A percentile compares a stretch with the other conserved stretches of the same genome.
These are phyloP conservation scores for Blastobotrys muscicola DNA, from an alignment of 805 yeast genomes.

Conservation along the genomic window DNA sequence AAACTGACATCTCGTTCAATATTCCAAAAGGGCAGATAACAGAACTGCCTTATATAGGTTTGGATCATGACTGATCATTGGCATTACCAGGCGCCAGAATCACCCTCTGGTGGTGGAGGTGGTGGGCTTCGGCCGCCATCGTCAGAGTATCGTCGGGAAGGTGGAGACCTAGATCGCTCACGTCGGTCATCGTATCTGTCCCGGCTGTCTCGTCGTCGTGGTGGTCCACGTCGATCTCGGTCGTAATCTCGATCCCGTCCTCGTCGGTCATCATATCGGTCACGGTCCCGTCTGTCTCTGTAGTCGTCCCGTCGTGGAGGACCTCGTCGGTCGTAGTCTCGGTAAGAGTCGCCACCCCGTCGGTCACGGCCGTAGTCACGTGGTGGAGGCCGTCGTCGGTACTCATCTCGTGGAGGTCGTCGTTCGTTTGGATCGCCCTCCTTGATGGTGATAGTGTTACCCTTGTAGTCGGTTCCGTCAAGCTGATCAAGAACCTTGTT, in stretches of 20 bases:
- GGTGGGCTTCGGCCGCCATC: background rate
- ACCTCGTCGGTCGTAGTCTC: constrained; percentile 42
- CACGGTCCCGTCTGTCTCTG: constrained; percentile 26
- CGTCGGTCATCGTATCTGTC: constrained; percentile 40
- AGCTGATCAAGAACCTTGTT: constrained; percentile 59
- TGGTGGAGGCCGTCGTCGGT: constrained; percentile 19
- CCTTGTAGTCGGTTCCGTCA: constrained; percentile 65
- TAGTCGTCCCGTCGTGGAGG: constrained; percentile 37
- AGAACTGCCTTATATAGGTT: too few species aligned
- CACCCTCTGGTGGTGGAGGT: constrained; percentile 1
- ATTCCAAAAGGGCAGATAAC: too few species aligned
- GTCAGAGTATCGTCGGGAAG: background rate
- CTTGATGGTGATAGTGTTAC: constrained; percentile 56
- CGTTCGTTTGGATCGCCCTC: constrained; percentile 34
- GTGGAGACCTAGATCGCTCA: constrained; percentile 18
- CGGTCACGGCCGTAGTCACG: constrained; percentile 40
- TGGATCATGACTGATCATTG: too few species aligned
- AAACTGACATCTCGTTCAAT: too few species aligned
- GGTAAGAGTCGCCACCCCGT: constrained; percentile 29
- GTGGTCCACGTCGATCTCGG: constrained; percentile 29
- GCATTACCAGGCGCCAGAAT: too few species aligned
- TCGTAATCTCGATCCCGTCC: constrained; percentile 36
- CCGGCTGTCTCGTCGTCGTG: constrained; percentile 25
- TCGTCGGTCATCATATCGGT: constrained; percentile 9
- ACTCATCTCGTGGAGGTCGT: constrained; percentile 8